Evolutionary conservation across 495 filamentous ascomycete species (phyloP).

Genomic region (Tetracladium setigerum): DNA sequence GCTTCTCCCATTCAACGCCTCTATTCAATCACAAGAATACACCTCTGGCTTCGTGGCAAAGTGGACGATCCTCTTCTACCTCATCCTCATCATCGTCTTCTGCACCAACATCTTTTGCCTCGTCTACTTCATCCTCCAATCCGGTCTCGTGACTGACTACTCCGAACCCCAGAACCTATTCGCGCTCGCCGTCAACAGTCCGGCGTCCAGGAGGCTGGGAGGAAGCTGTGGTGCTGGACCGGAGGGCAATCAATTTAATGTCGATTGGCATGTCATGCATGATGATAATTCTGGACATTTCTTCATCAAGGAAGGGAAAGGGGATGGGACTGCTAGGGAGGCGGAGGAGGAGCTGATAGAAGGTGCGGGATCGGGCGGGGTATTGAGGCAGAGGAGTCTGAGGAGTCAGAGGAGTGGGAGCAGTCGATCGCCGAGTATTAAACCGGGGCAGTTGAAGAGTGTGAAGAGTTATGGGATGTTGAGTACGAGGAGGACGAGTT

Average conservation of each 20-base stretch:
- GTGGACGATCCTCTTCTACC: constrained; percentile 57
- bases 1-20: constrained; percentile 49
- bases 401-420: not conserved
- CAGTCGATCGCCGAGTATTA: constrained; percentile 1
- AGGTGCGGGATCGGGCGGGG: not conserved
- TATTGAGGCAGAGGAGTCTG: not conserved
- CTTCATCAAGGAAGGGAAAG: constrained; percentile 30
- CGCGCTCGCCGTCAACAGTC: constrained; percentile 59
- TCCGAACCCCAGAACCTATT: constrained; percentile 71
- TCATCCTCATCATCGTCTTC: constrained; percentile 54
- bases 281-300: constrained; percentile 30
- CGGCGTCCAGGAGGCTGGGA: constrained; percentile 41
- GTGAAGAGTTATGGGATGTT: constrained; percentile 11
- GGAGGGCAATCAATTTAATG: constrained; percentile 39
- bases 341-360: not conserved
- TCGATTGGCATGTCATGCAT: constrained; percentile 51
- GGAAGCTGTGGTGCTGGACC: constrained; percentile 63
- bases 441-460: constrained; percentile 1
- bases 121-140: constrained; percentile 31
- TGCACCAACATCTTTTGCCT: constrained; percentile 54
- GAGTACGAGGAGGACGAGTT: constrained; percentile 9
- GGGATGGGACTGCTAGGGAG: not conserved
- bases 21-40: constrained; percentile 51
- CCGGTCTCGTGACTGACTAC: constrained; percentile 62
- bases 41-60: constrained; percentile 45